Evolutionary conservation across 2,329 filamentous ascomycete genomes (phyloP).

Genomic region (Calonectria pteridis): DNA sequence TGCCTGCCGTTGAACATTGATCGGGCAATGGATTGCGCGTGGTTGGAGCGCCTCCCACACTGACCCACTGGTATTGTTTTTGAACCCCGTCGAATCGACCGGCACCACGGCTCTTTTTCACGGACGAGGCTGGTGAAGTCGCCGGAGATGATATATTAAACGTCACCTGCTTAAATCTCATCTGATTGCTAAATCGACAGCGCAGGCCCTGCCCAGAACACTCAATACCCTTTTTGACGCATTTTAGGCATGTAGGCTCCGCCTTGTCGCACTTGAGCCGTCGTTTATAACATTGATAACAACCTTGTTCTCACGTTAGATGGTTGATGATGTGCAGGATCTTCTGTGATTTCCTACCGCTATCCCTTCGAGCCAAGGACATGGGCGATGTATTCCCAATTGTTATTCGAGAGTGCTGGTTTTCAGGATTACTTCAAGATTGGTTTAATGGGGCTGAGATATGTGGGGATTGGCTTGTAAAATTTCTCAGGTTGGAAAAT

Average conservation of each 20-base stretch:
- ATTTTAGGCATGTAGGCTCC: slow-evolving; percentile 54
- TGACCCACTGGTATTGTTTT: slow-evolving; percentile 35
- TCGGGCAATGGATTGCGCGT: neutral
- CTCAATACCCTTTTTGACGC: slow-evolving; percentile 52
- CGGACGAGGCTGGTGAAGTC: neutral
- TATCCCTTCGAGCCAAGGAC: slow-evolving; percentile 46
- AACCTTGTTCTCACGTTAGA: slow-evolving; percentile 42
- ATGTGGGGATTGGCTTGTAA: neutral
- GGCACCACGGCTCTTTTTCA: neutral
- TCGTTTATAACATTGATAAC: slow-evolving; percentile 54
- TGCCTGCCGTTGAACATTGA: neutral
- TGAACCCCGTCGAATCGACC: slow-evolving; percentile 5
- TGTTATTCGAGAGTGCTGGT: neutral
- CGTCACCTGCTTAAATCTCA: slow-evolving; percentile 12
- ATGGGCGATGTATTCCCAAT: slow-evolving; percentile 20
- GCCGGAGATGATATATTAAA: neutral
- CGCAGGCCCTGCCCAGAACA: slow-evolving; percentile 54
- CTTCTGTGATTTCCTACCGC: slow-evolving; percentile 28
- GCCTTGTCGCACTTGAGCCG: slow-evolving; percentile 55
- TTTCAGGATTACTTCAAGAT: neutral
- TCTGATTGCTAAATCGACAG: slow-evolving; percentile 52
- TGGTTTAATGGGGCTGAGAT: neutral
- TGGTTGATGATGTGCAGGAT: neutral
- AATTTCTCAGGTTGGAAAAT: neutral
- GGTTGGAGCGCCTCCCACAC: slow-evolving; percentile 14